Base-by-base conservation (phyloP, 2,329 filamentous ascomycete genomes). In the Talaromyces rugulosus region DNA sequence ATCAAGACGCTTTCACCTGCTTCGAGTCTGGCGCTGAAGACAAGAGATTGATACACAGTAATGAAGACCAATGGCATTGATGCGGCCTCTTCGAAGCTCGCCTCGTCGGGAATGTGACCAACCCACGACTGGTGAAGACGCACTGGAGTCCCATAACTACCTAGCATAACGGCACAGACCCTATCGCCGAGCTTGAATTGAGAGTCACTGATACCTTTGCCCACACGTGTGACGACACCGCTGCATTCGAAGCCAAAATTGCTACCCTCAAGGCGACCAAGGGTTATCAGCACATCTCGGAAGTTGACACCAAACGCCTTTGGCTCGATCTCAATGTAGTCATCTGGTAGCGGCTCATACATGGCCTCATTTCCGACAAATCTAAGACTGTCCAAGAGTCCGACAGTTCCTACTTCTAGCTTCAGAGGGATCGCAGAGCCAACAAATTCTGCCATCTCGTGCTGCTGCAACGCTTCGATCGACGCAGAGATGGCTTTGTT, bases 1-100 rank as follows among this genome's bases (percentile, higher is more conserved):
- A 71, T 67, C 11, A 71, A 62, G 18, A 71, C 60, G 8, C 16
- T 61, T 23, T 69, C 47, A 16, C 58, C 57, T 69, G 60, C 66
- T 64, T 33, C 63, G 34, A 72, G 28, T 11, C 62, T 30, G 0
- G 65, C 65, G n/a, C 66, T 36, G 6, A 59, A 12, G 11, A 65
- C 27, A 1, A 71, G 50, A 31, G 59, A 57, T 23, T 47, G 23
- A 31, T 66, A 59, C 3, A 55, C 70, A 30, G 64, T 72, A 3
- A 16, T n/a, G 40, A 50, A 59, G 14, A 18, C 83, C 67, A 85
- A 86, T 1, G 79, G 70, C 23, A 72, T 67, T 3, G 68, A 67
- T 36, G 69, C 69, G 18, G 69, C 71, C 8, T 67, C 56, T 30
- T 69, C 64, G 31, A 50, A 50, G 44, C n/a, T 23, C 18, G 9